phyloP scores from a whole-genome alignment of 1,284 basidiomycete genomes.

The Sutorius eximius region DNA sequence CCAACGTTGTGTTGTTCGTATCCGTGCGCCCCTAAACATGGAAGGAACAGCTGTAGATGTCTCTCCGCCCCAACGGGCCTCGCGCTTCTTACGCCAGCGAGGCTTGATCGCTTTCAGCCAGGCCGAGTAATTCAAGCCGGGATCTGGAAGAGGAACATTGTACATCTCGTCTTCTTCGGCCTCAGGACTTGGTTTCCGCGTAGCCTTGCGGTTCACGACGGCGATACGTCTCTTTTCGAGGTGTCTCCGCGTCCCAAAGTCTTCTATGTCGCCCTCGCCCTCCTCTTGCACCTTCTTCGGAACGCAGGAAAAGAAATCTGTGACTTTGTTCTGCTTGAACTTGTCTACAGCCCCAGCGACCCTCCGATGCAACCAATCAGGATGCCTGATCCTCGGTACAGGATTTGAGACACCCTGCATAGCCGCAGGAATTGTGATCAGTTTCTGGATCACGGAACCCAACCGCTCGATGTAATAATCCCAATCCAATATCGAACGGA shows the following conservation, averaged over 20 bases:
- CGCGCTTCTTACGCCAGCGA: constrained; percentile 72
- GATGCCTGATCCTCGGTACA: constrained; percentile 93
- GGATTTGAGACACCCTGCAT: constrained; percentile 98
- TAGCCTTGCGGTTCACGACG: constrained; percentile 53
- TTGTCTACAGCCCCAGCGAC: constrained; percentile 91
- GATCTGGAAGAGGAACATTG: constrained; percentile 54
- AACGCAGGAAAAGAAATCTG: constrained; percentile 79
- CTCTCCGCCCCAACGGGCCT: constrained; percentile 45
- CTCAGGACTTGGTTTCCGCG: constrained; percentile 44
- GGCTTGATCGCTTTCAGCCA: constrained; percentile 83
- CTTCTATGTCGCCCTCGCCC: constrained; percentile 63
- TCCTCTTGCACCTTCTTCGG: constrained; percentile 34
- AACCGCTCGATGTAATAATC: constrained; percentile 97
- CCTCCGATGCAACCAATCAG: constrained; percentile 94
- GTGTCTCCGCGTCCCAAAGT: constrained; percentile 46
- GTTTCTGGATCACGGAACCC: constrained; percentile 97
- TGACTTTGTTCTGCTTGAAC: constrained; percentile 97
- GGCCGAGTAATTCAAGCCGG: constrained; percentile 65
- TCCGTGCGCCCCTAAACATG: constrained; percentile 76
- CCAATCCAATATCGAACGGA: constrained; percentile 97
- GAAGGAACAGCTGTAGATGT: constrained; percentile 56
- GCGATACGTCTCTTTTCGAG: constrained; percentile 48
- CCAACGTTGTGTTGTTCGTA: constrained; percentile 78
- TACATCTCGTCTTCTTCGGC: constrained; percentile 34
- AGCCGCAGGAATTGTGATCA: constrained; percentile 99